Evolutionary conservation across 2,329 filamentous ascomycete species (phyloP).

Genomic region (Ceratocystis eucalypticola): DNA sequence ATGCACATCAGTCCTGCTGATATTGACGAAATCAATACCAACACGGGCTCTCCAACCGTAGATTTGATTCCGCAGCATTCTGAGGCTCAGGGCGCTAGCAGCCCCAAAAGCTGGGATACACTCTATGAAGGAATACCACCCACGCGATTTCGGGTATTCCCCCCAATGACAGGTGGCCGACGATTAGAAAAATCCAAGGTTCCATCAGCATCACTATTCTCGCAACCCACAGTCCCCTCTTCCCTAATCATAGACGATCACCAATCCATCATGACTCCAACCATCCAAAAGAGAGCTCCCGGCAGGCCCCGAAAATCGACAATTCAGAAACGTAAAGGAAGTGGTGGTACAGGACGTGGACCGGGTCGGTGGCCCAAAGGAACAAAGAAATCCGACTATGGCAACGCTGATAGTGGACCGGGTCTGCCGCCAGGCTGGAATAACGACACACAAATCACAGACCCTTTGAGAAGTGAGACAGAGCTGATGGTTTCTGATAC

Average conservation of each 20-base stretch:
- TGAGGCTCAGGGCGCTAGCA: conserved; percentile 26
- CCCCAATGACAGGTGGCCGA: conserved; percentile 42
- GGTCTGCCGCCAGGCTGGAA: conserved; percentile 47
- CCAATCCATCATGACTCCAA: conserved; percentile 30
- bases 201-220: background rate
- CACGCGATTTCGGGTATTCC: conserved; percentile 65
- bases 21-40: conserved; percentile 8
- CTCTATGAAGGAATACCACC: conserved; percentile 49
- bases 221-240: background rate
- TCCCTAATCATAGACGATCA: conserved; percentile 20
- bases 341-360: conserved; percentile 48
- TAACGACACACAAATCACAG: background rate
- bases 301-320: conserved; percentile 21
- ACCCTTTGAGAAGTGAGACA: background rate
- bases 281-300: conserved; percentile 24
- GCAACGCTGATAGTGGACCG: conserved; percentile 51
- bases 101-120: conserved; percentile 30
- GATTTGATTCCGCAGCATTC: conserved; percentile 10
- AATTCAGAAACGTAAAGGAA: conserved; percentile 15
- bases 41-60: conserved; percentile 7
- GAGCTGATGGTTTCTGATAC: background rate
- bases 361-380: conserved; percentile 55
- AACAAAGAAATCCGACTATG: conserved; percentile 54
- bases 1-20: conserved; percentile 1
- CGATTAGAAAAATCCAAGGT: conserved; percentile 31